These are phyloP conservation scores for Colletotrichum sp. DNA, from an alignment of 2,329 filamentous ascomycete genomes.

Conservation along the genomic window DNA sequence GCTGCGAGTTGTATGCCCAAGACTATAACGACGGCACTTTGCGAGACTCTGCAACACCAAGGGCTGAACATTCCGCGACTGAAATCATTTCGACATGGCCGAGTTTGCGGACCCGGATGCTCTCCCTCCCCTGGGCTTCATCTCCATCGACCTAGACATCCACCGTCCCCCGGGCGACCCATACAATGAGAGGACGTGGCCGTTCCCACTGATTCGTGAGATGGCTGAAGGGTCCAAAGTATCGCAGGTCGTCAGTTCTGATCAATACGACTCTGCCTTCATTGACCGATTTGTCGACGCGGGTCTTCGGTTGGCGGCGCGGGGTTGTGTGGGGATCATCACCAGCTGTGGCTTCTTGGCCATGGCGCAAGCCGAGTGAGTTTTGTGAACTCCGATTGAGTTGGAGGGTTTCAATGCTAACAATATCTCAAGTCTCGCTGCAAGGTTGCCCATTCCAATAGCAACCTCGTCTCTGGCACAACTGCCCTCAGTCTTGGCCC, in stretches of 20 bases:
- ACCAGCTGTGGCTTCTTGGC: slow-evolving; percentile 45
- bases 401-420: background rate
- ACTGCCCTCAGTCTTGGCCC: slow-evolving; percentile 31
- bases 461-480: slow-evolving; percentile 40
- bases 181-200: slow-evolving; percentile 39
- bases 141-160: slow-evolving; percentile 37
- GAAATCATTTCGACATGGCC: background rate
- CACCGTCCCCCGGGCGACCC: slow-evolving; percentile 39
- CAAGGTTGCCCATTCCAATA: slow-evolving; percentile 37
- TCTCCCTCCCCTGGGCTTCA: slow-evolving; percentile 36
- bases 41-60: background rate
- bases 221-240: slow-evolving; percentile 32
- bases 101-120: background rate
- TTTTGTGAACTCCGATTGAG: background rate
- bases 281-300: slow-evolving; percentile 38
- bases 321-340: slow-evolving; percentile 39
- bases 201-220: slow-evolving; percentile 40
- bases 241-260: slow-evolving; percentile 29
- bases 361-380: slow-evolving; percentile 36
- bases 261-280: slow-evolving; percentile 35
- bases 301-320: slow-evolving; percentile 33
- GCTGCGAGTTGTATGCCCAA: background rate
- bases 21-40: background rate
- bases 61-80: background rate
- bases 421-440: slow-evolving; percentile 27